Evolutionary conservation across 1,284 basidiomycete species (phyloP).

Genomic region (Irpex sp.): DNA sequence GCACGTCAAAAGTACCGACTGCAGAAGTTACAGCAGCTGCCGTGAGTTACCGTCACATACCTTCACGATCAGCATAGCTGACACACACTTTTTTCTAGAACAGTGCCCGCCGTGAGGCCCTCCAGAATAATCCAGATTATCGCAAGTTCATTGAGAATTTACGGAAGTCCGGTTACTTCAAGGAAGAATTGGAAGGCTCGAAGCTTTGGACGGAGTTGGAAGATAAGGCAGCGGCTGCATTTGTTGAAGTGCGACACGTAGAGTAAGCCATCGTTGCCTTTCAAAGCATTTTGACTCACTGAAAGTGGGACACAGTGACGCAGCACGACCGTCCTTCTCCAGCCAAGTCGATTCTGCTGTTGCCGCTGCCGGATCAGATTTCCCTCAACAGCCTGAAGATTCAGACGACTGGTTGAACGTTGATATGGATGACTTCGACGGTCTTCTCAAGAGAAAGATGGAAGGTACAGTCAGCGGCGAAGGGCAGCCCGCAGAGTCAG

Average conservation of each 20-base stretch:
- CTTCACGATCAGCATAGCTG: conserved; percentile 17
- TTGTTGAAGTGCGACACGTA: conserved; percentile 55
- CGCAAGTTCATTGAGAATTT: conserved; percentile 66
- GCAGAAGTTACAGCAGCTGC: conserved; percentile 43
- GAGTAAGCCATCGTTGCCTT: conserved; percentile 48
- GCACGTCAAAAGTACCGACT: conserved; percentile 30
- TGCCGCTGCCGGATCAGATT: conserved; percentile 27
- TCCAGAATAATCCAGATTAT: conserved; percentile 66
- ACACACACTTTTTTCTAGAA: conserved; percentile 32
- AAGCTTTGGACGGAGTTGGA: conserved; percentile 72
- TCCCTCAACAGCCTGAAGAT: conserved; percentile 45
- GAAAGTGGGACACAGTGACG: conserved; percentile 37
- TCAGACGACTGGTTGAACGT: conserved; percentile 73
- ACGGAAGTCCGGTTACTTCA: conserved; percentile 68
- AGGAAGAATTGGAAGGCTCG: conserved; percentile 72
- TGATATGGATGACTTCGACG: conserved; percentile 61
- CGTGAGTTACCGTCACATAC: not conserved
- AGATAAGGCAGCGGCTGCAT: conserved; percentile 63
- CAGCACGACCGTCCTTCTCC: conserved; percentile 70
- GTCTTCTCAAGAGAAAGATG: conserved; percentile 43
- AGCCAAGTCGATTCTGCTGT: conserved; percentile 65
- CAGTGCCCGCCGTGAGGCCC: conserved; percentile 60
- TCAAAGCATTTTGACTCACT: not conserved
- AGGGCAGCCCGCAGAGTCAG: conserved; percentile 12
- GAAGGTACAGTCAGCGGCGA: conserved; percentile 27